Percentiles rank a stretch among this genome's conserved stretches.
phyloP scores from a whole-genome alignment of 257 asterid genomes.

The Nicotiana sylvestris region DNA sequence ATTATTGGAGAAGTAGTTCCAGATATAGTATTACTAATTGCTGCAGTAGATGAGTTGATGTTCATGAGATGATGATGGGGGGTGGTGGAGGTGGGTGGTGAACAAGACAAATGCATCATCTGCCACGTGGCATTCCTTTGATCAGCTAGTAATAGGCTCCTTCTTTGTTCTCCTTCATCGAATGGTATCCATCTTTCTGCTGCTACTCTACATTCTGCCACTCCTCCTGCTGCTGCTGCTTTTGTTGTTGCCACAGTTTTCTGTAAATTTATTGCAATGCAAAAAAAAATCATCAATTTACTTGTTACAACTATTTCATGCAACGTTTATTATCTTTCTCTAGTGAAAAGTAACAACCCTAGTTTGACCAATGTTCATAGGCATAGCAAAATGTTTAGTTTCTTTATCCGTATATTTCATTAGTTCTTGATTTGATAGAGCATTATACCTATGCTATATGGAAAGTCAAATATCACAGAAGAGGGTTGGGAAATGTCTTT shows the following conservation, averaged over 20 bases:
- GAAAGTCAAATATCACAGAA: slow-evolving; percentile 14
- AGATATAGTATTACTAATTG: slow-evolving; percentile 7
- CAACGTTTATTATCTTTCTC: neutral
- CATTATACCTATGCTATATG: slow-evolving; percentile 1
- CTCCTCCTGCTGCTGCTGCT: slow-evolving; percentile 38
- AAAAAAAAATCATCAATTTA: neutral
- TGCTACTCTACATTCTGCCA: slow-evolving; percentile 52
- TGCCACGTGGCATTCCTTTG: slow-evolving; percentile 81
- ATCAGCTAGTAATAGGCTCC: slow-evolving; percentile 25
- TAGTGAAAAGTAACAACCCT: slow-evolving; percentile 6
- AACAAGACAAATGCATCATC: slow-evolving; percentile 47
- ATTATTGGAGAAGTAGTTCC: slow-evolving; percentile 14
- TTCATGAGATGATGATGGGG: slow-evolving; percentile 23
- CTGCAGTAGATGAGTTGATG: slow-evolving; percentile 10
- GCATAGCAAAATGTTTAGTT: neutral
- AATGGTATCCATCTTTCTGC: slow-evolving; percentile 72
- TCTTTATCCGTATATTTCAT: neutral
- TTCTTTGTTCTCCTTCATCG: slow-evolving; percentile 44
- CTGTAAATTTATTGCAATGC: slow-evolving; percentile 42
- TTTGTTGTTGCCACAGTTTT: slow-evolving; percentile 38
- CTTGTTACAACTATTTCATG: neutral
- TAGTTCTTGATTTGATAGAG: slow-evolving; percentile 13
- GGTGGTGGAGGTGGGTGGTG: slow-evolving; percentile 34
- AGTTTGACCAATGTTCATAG: slow-evolving; percentile 8
- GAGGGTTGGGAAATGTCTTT: slow-evolving; percentile 24